Base-by-base conservation (phyloP, 2,329 filamentous ascomycete species). In the Colletotrichum higginsianum region DNA sequence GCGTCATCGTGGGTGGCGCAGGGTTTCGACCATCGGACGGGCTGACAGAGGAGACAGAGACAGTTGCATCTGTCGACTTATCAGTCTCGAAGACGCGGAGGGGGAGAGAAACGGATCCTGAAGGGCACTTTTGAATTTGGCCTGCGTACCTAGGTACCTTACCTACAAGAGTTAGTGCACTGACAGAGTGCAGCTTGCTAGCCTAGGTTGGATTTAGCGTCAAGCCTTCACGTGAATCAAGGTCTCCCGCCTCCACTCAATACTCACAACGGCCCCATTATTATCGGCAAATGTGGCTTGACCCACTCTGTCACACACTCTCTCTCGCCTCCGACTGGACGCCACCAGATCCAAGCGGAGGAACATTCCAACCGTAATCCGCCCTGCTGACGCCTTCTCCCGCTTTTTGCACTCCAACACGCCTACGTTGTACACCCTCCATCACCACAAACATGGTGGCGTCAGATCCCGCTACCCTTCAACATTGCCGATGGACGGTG, bases 331-430 rank as follows among this genome's bases (percentile, higher is more conserved):
- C 52, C 16, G 52, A 71, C 35, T 71, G 68, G 68, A 68, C 69
- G 65, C 69, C 65, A 55, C 60, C 26, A 49, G 16, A 12, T 16
- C 8, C 4, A 21, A 26, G 47, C 68, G 65, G 69, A 58, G 58
- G 53, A 72, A 72, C 50, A 55, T 55, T 72, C 44, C 53, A 63
- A 66, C 67, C 62, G 55, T n/a, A 61, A 35, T 61, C 42, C 61
- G 61, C 61, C 60, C 21, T 30, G 16, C 23, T 12, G 57, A 47
- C 16, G 16, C 40, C 47, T 12, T 52, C 15, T n/a, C 35, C n/a
- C 2, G 16, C 2, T n/a, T 16, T 16, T 16, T 15, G 16, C 38
- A 21, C 12, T 23, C 56, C 16, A 30, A 61, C 18, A 50, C 23
- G 18, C 40, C 40, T 40, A 49, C n/a, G n/a, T n/a, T n/a, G n/a